A percentile compares a stretch with the other conserved stretches of the same genome.
These are phyloP conservation scores for Laburnicola sp. DNA, from an alignment of 2,329 filamentous ascomycete species.

Conservation along the genomic window DNA sequence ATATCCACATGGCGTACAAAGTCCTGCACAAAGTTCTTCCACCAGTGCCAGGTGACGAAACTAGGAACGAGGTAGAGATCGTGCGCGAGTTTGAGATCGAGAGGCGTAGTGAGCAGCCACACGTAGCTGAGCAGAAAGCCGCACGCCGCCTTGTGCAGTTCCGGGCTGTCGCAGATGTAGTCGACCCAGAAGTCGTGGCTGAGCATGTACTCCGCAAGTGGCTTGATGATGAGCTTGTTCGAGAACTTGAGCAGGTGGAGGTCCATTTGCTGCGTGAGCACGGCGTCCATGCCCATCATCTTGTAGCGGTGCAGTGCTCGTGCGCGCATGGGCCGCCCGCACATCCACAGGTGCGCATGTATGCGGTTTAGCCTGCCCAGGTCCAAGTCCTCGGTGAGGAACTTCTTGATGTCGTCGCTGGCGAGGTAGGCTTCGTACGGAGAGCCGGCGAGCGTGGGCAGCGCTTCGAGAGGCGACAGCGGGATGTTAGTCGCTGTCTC, in stretches of 20 bases:
- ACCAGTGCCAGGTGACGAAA: constrained; percentile 40
- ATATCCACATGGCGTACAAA: constrained; percentile 34
- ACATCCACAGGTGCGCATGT: constrained; percentile 43
- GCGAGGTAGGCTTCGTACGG: constrained; percentile 25
- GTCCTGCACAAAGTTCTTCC: constrained; percentile 37
- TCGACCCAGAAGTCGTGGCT: constrained; percentile 35
- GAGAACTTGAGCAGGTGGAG: constrained; percentile 42
- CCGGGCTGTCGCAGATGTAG: constrained; percentile 24
- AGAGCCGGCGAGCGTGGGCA: constrained; percentile 37
- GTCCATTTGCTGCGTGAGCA: constrained; percentile 42
- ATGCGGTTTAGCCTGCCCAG: constrained; percentile 38
- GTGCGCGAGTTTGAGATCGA: constrained; percentile 41
- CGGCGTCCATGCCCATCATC: constrained; percentile 38
- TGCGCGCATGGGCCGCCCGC: constrained; percentile 41
- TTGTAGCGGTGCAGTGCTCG: constrained; percentile 41
- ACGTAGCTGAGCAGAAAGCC: constrained; percentile 41
- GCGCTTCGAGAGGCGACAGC: constrained; percentile 32
- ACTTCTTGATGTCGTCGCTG: constrained; percentile 29
- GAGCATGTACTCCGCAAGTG: constrained; percentile 39
- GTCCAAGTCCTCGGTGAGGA: constrained; percentile 35
- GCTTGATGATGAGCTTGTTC: constrained; percentile 37
- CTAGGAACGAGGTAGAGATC: constrained; percentile 33
- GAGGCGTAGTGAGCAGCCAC: constrained; percentile 40
- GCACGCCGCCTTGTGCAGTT: constrained; percentile 30
- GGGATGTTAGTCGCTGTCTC: constrained; percentile 24